A percentile compares a stretch with the other conserved stretches of the same genome.
phyloP scores from a whole-genome alignment of 2,329 filamentous ascomycete genomes.

The Pestalotiopsis sp. region DNA sequence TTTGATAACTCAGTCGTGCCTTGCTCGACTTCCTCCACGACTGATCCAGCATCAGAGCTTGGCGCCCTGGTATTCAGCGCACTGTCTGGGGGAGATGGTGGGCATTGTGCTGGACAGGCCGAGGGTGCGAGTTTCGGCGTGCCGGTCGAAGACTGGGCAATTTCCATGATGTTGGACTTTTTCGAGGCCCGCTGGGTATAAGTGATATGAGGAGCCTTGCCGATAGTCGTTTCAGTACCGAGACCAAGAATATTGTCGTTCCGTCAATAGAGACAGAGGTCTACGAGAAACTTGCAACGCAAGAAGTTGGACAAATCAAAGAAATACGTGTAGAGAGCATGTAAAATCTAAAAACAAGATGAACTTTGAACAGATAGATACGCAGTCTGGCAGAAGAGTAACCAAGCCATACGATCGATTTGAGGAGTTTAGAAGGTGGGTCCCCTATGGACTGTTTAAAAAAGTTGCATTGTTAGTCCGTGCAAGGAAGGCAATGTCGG shows the following conservation, averaged over 20 bases:
- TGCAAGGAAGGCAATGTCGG: neutral
- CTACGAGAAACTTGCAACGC: neutral
- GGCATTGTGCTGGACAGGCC: neutral
- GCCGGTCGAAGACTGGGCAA: no score
- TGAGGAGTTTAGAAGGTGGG: neutral
- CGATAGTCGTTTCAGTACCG: neutral
- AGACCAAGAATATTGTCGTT: neutral
- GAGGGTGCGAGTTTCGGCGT: neutral
- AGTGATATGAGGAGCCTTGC: neutral
- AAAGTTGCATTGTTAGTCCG: neutral
- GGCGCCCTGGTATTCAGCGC: neutral
- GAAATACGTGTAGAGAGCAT: neutral
- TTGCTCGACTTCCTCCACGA: constrained; percentile 17
- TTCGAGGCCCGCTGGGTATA: neutral
- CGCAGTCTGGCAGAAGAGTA: neutral
- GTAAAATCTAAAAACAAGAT: neutral
- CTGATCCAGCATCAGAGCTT: constrained; percentile 4
- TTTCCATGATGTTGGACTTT: neutral
- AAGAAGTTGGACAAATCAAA: neutral
- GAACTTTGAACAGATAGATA: neutral
- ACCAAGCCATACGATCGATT: neutral
- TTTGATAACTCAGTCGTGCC: constrained; percentile 20
- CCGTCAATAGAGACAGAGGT: neutral
- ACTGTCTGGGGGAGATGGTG: constrained; percentile 9
- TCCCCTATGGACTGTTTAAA: neutral